Base-by-base conservation (phyloP, 78 protist species). In the Dictyostelium capitatum region DNA sequence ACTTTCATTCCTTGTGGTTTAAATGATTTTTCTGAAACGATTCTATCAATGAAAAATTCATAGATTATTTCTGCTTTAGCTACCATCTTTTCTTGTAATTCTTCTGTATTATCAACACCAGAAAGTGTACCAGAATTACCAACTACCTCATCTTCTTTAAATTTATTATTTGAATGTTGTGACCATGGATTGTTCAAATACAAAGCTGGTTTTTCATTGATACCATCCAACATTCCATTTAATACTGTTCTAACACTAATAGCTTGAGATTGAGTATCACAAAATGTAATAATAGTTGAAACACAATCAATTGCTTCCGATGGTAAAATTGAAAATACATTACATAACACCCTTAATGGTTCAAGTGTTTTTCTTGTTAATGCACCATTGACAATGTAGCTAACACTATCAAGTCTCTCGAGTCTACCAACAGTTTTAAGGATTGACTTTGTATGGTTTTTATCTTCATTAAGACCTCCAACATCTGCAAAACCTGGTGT, bases 101-200 rank as follows among this genome's bases (percentile, higher is more conserved):
- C 79, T 41, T 72, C 7, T 1, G 57, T 72, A 9, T 72, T 72
- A 46, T 72, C 57, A 46, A 72, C 32, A 46, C 50, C 79, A 25
- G 23, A 65, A 15, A 65, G 74, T 30, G 7, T 23, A 23, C 47
- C 47, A 4, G 73, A 64, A 64, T 30, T 14, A n/a, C n/a, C n/a
- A n/a, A n/a, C 15, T 43, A 15, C 20, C 30, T 65, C 46, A 65
- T 28, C 46, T 30, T 65, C 74, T 65, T 30, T 65, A 64, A 12
- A 64, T 28, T 12, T 64, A 64, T 64, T 64, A 4, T 64, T 64
- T 28, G 11, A 64, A 30, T 64, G 73, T 64, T 64, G 73, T 7
- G 73, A 74, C 82, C 82, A 77, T 28, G 64, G 82, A 50, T 77
- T 50, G 41, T 77, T 25, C 64, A 77, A 50, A 51, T 50, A 77